phyloP scores from a whole-genome alignment of 768 basidiomycete genomes.

The Boletus rubropictus region DNA sequence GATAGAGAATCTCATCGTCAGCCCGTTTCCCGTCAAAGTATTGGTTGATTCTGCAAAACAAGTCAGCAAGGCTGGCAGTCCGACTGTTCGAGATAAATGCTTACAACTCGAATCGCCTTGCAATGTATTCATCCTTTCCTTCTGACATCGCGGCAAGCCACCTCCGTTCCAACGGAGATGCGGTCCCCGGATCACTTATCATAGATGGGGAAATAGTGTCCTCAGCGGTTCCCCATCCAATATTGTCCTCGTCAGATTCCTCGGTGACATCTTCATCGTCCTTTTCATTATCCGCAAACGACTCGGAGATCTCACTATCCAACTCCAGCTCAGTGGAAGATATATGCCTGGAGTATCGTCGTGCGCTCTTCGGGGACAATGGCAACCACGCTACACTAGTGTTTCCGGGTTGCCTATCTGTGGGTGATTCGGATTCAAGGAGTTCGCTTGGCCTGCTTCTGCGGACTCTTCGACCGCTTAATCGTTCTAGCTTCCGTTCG shows the following conservation, averaged over 20 bases:
- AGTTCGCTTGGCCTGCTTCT: slow-evolving; percentile 18
- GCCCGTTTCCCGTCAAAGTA: slow-evolving; percentile 92
- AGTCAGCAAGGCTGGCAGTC: background rate
- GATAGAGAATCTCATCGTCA: slow-evolving; percentile 90
- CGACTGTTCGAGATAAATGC: slow-evolving; percentile 22
- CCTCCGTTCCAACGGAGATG: slow-evolving; percentile 68
- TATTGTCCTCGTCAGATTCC: slow-evolving; percentile 42
- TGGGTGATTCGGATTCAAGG: slow-evolving; percentile 19
- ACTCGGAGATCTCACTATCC: slow-evolving; percentile 35
- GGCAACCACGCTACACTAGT: slow-evolving; percentile 43
- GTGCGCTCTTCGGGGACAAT: slow-evolving; percentile 49
- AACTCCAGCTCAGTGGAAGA: slow-evolving; percentile 43
- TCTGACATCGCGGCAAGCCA: slow-evolving; percentile 93
- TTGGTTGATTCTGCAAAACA: slow-evolving; percentile 64
- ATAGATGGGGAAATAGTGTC: slow-evolving; percentile 53
- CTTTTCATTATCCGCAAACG: slow-evolving; percentile 29
- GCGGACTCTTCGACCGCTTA: slow-evolving; percentile 11
- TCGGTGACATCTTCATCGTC: slow-evolving; percentile 31
- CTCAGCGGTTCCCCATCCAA: slow-evolving; percentile 46
- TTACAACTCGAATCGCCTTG: slow-evolving; percentile 73
- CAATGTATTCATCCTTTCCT: slow-evolving; percentile 64
- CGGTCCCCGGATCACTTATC: slow-evolving; percentile 77
- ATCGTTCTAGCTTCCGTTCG: slow-evolving; percentile 33
- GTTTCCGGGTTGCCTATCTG: slow-evolving; percentile 10
- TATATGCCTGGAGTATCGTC: slow-evolving; percentile 40